A percentile compares a stretch with the other conserved stretches of the same genome.
These are phyloP conservation scores for Margaritispora aquatica DNA, from an alignment of 495 filamentous ascomycete genomes.

Conservation along the genomic window DNA sequence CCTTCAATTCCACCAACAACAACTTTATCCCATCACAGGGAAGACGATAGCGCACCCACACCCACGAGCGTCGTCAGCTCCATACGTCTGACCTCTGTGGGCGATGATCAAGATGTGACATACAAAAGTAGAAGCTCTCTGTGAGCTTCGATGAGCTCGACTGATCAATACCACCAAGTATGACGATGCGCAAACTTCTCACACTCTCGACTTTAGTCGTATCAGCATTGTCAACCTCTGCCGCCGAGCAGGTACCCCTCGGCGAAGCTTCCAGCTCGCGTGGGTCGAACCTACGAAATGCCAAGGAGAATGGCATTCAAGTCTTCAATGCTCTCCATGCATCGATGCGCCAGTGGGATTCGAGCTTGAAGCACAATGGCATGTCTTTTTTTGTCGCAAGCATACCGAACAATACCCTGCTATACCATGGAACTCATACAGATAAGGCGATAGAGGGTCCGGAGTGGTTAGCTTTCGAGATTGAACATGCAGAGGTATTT, in stretches of 20 bases:
- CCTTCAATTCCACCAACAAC: not conserved
- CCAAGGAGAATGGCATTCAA: constrained; percentile 41
- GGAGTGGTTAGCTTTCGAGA: constrained; percentile 68
- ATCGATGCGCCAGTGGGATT: constrained; percentile 65
- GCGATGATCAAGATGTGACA: not conserved
- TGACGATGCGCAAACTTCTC: not conserved
- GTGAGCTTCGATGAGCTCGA: not conserved
- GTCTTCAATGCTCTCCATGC: constrained; percentile 65
- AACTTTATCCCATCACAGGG: not conserved
- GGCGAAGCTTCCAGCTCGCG: not conserved
- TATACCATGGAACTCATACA: constrained; percentile 53
- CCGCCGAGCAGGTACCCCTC: not conserved
- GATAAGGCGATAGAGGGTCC: constrained; percentile 37
- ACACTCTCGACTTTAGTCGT: not conserved
- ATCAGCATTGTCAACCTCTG: not conserved
- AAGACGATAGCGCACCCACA: not conserved
- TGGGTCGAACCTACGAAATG: not conserved
- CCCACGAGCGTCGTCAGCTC: not conserved
- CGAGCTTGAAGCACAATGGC: constrained; percentile 62
- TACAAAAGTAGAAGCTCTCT: not conserved
- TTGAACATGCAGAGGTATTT: constrained; percentile 60
- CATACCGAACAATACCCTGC: constrained; percentile 49
- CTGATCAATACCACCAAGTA: not conserved
- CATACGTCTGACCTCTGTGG: not conserved
- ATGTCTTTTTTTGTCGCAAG: constrained; percentile 57